Evolutionary conservation across 306 rosid genomes (phyloP).

Genomic region (Senna siamea): DNA sequence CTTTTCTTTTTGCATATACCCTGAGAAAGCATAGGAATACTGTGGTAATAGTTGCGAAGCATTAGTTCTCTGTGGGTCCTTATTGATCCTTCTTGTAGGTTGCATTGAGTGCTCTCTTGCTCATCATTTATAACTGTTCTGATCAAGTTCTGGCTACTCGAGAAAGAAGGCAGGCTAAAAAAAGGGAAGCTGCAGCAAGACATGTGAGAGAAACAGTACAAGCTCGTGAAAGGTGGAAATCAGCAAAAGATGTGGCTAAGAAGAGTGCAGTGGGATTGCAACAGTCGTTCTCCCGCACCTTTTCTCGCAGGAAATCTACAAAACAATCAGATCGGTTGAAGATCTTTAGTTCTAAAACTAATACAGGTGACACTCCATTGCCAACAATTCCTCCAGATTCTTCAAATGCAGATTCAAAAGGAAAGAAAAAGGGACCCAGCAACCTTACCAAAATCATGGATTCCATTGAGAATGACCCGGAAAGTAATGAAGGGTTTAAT

Average conservation of each 20-base stretch:
- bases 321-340: constrained; percentile 43
- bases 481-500: constrained; percentile 63
- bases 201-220: constrained; percentile 73
- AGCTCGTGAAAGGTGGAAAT: constrained; percentile 79
- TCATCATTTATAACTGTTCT: constrained; percentile 71
- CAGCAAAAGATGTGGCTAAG: constrained; percentile 63
- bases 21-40: constrained; percentile 16
- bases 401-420: constrained; percentile 52
- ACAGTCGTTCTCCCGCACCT: constrained; percentile 60
- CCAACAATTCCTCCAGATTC: constrained; percentile 44
- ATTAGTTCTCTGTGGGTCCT: constrained; percentile 29
- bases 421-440: constrained; percentile 51
- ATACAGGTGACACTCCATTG: constrained; percentile 2
- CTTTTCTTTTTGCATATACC: constrained; percentile 10
- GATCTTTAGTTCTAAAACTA: constrained; percentile 32
- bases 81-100: constrained; percentile 54
- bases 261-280: constrained; percentile 54
- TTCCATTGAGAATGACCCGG: constrained; percentile 56
- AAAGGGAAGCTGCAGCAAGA: constrained; percentile 79
- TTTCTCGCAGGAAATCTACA: constrained; percentile 67
- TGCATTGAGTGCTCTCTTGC: constrained; percentile 59
- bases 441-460: constrained; percentile 68
- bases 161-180: constrained; percentile 71
- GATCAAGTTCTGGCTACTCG: constrained; percentile 78
- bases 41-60: constrained; percentile 17